Base-by-base conservation (phyloP, 140 eudicot species). In the Stevia rebaudiana region DNA sequence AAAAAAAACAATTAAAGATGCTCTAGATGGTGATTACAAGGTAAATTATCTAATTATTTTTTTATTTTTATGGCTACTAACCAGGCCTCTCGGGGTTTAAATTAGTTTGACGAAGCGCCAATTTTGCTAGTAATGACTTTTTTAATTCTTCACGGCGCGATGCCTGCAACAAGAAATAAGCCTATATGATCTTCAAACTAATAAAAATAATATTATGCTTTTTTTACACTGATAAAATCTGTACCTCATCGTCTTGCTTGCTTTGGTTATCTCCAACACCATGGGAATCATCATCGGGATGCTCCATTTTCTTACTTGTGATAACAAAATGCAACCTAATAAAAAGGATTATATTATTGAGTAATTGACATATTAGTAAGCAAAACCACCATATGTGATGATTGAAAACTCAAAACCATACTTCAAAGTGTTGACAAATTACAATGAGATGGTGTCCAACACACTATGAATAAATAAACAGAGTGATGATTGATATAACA, bases 1-100 rank as follows among this genome's bases (percentile, higher is more conserved):
- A n/a, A n/a, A 30, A 69, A 24, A 30, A 75, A 15, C 48, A 49
- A 22, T 43, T 47, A 57, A 1, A 5, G 49, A 58, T 22, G 44
- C 22, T 43, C 51, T 17, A 65, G 16, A 58, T 35, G 48, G 19
- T 60, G 42, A 33, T 36, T 10, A 47, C 43, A 39, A 70, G 42
- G 15, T 21, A 59, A 70, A 47, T 23, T 28, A 10, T 55, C 36
- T 28, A 30, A 54, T 1, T 1, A 1, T 60, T 23, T 31, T 70
- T 25, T 36, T 2, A 35, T 36, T 12, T 36, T 12, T 9, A 17
- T 5, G 67, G 67, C 13, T 40, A 79, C 92, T 81, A 64, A 92
- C 98, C 98, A 63, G 96, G 95, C 62, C 89, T 81, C 68, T 92
- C 98, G 47, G 95, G 92, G 40, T 81, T 92, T 75, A 88, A 63